Evolutionary conservation across 2,329 filamentous ascomycete species (phyloP), one percentile per base, ranked within the genome.

Genomic region (Neofusicoccum parvum): DNA sequence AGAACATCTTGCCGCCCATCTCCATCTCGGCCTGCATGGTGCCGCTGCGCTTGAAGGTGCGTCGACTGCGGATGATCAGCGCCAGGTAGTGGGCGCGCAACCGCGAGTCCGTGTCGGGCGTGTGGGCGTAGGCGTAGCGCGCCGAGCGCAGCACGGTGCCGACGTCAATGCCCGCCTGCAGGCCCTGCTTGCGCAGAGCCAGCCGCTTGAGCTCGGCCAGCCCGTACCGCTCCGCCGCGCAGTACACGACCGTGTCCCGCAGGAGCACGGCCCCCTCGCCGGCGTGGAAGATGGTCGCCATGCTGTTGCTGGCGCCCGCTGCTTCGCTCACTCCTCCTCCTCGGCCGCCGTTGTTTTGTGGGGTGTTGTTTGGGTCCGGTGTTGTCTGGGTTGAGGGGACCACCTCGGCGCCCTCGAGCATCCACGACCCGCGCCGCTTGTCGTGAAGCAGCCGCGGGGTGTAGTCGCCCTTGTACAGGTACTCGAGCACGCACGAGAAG

Each of bases 21-120:
- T 97, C 92, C 94, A 98, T 97, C 85, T 97, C 94, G 83, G 91
- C 90, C 87, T 97, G 94, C 93, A 97, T 96, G 80, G 94, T 97
- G 81, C 94, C 94, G 84, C 93, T 97, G 82, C 91, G 89, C 90
- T 97, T 97, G 81, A 98, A 97, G 75, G 92, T 97, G 85, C 93
- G 93, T 80, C 94, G 92, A 86, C 92, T 94, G 84, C 94, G 90
- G 85, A 97, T 97, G 81, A 97, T 96, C 81, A 97, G 88, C 78
- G 94, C 92, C 79, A 98, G 89, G 85, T 97, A 97, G 84, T 97
- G 93, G 84, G 94, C 94, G 83, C 94, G 93, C 80, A 98, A 89
- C 75, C 90, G 88, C 76, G 91, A 94, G 83, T 98, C 94, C 74
- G 89, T 90, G 83, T 97, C 92, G 72, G 94, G 93, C 75, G 94